Percentiles rank a stretch among this genome's conserved stretches.
Conservation (phyloP, 768 basidiomycete genomes). For the Psilocybe cubensis region DNA sequence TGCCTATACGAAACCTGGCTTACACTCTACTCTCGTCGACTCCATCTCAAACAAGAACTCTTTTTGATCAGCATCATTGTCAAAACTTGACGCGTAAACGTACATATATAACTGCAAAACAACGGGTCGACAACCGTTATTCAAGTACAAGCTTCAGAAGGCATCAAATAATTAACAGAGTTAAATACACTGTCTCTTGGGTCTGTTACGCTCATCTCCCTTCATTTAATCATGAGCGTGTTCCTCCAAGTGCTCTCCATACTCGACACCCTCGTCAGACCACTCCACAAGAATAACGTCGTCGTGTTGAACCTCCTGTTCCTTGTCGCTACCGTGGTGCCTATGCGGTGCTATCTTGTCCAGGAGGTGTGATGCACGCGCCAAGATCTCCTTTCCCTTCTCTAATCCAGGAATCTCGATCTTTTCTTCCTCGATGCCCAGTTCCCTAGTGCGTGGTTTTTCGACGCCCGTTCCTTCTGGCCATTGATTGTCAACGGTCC, state of each 20-base stretch:
- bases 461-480: not conserved
- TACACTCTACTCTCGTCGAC: too few species aligned
- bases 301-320: not conserved
- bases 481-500: not conserved
- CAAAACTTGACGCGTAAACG: too few species aligned
- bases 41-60: too few species aligned
- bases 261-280: not conserved
- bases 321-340: not conserved
- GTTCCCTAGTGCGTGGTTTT: not conserved
- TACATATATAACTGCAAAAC: too few species aligned
- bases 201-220: too few species aligned
- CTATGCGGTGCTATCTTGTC: not conserved
- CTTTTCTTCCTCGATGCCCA: conserved; percentile 2
- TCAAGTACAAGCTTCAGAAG: too few species aligned
- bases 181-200: too few species aligned
- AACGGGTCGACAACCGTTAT: too few species aligned
- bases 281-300: not conserved
- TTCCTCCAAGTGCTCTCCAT: not conserved
- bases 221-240: not conserved
- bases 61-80: too few species aligned
- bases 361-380: not conserved
- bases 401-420: not conserved
- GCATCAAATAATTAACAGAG: too few species aligned
- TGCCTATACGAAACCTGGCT: too few species aligned
- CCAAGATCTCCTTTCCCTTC: not conserved